Evolutionary conservation across 352 stramenopile species (phyloP).

Genomic region (Phytophthora hibernalis): DNA sequence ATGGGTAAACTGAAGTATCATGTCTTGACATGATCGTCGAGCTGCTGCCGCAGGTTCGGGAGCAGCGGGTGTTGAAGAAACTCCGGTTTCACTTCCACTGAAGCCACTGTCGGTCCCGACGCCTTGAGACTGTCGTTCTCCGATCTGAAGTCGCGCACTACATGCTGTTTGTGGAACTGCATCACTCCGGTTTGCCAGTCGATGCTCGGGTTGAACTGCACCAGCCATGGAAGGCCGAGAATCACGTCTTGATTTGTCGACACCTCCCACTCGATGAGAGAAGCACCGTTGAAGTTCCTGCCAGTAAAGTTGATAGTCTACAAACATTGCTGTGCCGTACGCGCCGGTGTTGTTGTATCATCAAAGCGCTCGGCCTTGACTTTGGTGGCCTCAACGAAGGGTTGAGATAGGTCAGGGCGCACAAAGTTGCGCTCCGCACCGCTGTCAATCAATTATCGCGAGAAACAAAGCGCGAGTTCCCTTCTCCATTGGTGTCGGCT

Average conservation of each 20-base stretch:
- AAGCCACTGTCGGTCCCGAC: not conserved
- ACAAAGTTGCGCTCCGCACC: not conserved
- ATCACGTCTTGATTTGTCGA: constrained; percentile 1
- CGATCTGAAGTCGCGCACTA: not conserved
- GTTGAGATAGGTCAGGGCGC: constrained; percentile 2
- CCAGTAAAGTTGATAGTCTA: not conserved
- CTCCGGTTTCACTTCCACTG: not conserved
- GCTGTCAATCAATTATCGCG: not conserved
- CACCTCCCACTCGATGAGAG: constrained; percentile 7
- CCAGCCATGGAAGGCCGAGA: constrained; percentile 1
- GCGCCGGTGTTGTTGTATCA: not conserved
- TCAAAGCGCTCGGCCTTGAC: constrained; percentile 3
- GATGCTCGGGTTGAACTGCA: constrained; percentile 8
- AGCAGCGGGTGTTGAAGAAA: constrained; percentile 1
- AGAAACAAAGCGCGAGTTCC: not conserved
- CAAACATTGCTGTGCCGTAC: not conserved
- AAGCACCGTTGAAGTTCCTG: not conserved
- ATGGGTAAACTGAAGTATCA: constrained; percentile 2
- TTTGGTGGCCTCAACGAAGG: constrained; percentile 1
- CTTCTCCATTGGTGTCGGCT: not conserved
- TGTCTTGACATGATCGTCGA: constrained; percentile 5
- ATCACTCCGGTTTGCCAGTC: constrained; percentile 5
- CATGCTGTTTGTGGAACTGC: not conserved
- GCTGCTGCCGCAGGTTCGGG: not conserved
- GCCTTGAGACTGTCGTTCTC: not conserved